These are phyloP conservation scores for Reutealis trisperma DNA, from an alignment of 345 rosid genomes.

Conservation along the genomic window DNA sequence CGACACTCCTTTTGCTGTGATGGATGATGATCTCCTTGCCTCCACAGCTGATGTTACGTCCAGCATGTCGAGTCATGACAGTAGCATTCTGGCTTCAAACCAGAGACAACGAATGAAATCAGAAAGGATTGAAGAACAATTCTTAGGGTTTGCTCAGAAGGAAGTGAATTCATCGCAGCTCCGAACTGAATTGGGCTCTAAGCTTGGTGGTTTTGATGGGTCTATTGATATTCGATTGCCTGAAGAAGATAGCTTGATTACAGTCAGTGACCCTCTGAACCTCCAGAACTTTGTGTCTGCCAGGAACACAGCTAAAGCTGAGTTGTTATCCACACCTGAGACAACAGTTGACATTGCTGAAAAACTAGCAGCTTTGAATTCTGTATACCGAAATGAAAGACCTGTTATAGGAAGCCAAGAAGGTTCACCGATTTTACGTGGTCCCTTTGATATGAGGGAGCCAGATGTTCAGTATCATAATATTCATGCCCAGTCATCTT, in stretches of 20 bases:
- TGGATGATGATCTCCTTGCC: conserved; percentile 37
- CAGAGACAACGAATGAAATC: conserved; percentile 43
- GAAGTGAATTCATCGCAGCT: conserved; percentile 44
- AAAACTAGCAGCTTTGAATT: conserved; percentile 62
- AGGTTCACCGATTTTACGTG: conserved; percentile 46
- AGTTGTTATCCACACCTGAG: conserved; percentile 41
- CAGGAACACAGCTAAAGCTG: conserved; percentile 51
- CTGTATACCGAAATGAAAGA: conserved; percentile 58
- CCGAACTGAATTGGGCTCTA: conserved; percentile 46
- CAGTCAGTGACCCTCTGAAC: conserved; percentile 37
- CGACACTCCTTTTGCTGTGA: conserved; percentile 35
- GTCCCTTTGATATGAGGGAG: conserved; percentile 52
- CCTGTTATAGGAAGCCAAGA: conserved; percentile 54
- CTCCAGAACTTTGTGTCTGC: conserved; percentile 37
- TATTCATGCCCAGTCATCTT: conserved; percentile 43
- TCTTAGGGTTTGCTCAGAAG: conserved; percentile 42
- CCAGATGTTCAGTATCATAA: conserved; percentile 46
- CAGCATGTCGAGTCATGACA: conserved; percentile 35
- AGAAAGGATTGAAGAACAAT: conserved; percentile 48
- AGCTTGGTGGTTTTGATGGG: conserved; percentile 35
- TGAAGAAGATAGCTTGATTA: conserved; percentile 56
- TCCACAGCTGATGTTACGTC: conserved; percentile 34
- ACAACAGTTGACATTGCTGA: conserved; percentile 50
- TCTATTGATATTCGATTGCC: conserved; percentile 39
- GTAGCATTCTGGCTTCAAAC: conserved; percentile 34